Evolutionary conservation across 306 rosid species (phyloP).

Genomic region (Acacia confusa): DNA sequence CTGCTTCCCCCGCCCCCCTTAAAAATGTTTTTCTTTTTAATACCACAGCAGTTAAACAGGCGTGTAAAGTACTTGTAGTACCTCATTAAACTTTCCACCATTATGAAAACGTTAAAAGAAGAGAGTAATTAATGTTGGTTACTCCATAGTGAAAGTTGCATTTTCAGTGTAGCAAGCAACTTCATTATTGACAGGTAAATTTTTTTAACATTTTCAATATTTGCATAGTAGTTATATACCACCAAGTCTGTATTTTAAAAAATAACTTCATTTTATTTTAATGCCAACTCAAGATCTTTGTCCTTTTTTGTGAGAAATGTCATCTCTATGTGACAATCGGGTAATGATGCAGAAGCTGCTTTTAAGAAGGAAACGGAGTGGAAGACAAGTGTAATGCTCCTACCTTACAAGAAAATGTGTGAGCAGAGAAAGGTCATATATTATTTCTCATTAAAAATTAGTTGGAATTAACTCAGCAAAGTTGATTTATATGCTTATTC

Average conservation of each 20-base stretch:
- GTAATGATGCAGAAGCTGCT: slow-evolving; percentile 63
- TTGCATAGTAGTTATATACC: neutral
- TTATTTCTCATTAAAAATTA: slow-evolving; percentile 29
- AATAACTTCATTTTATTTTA: neutral
- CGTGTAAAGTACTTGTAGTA: neutral
- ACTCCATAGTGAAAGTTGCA: neutral
- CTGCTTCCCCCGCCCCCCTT: neutral
- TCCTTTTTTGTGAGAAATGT: slow-evolving; percentile 72
- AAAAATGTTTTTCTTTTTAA: neutral
- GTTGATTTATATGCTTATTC: slow-evolving; percentile 6
- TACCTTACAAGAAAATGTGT: slow-evolving; percentile 78
- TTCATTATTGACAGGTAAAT: neutral
- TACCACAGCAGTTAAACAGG: neutral
- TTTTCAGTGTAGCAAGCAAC: neutral
- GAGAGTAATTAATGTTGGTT: neutral
- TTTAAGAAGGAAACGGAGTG: slow-evolving; percentile 67
- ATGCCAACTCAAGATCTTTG: slow-evolving; percentile 28
- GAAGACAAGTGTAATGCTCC: slow-evolving; percentile 60
- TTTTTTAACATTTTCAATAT: neutral
- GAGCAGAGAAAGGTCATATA: slow-evolving; percentile 65
- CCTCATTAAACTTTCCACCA: neutral
- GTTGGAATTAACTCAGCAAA: slow-evolving; percentile 19
- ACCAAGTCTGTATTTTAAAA: neutral
- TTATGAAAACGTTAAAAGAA: neutral
- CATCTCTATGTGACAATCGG: slow-evolving; percentile 65